These are phyloP conservation scores for Pneumocystis canis DNA, from an alignment of 1,139 yeast species.

Conservation along the genomic window DNA sequence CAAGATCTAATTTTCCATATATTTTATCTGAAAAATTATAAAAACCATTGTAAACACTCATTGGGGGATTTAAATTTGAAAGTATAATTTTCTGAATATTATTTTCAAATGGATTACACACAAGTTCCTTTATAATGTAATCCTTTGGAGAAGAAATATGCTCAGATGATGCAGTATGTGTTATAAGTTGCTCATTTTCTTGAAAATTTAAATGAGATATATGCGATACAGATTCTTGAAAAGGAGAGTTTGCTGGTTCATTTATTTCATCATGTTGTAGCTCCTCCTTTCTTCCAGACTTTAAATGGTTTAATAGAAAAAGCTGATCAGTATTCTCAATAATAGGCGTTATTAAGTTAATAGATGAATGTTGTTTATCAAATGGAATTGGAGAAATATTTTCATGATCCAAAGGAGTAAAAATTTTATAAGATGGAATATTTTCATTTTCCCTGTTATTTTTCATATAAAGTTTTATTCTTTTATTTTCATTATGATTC, in stretches of 20 bases:
- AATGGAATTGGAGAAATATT: not conserved
- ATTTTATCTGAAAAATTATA: conserved; percentile 22
- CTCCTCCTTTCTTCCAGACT: not conserved
- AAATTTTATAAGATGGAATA: not conserved
- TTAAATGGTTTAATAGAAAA: not conserved
- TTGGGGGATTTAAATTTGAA: conserved; percentile 21
- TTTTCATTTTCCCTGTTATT: not conserved
- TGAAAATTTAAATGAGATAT: not conserved
- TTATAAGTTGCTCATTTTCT: not conserved
- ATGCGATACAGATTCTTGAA: conserved; percentile 14
- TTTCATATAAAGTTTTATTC: not conserved
- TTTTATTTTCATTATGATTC: conserved; percentile 11
- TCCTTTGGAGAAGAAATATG: not conserved
- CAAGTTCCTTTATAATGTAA: conserved; percentile 14
- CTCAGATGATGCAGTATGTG: not conserved
- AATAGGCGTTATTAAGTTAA: conserved; percentile 23
- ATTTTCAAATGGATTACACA: conserved; percentile 24
- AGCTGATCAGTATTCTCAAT: conserved; percentile 23
- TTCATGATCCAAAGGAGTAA: not conserved
- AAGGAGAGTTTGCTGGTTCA: conserved; percentile 15
- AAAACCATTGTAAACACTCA: conserved; percentile 24
- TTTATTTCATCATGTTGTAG: conserved; percentile 5
- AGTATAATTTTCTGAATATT: conserved; percentile 20
- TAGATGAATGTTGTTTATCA: conserved; percentile 3
- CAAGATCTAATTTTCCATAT: conserved; percentile 23